Percentiles rank a stretch among this genome's conserved stretches.
These are phyloP conservation scores for Pisolithus marmoratus DNA, from an alignment of 768 basidiomycete genomes.

Conservation along the genomic window DNA sequence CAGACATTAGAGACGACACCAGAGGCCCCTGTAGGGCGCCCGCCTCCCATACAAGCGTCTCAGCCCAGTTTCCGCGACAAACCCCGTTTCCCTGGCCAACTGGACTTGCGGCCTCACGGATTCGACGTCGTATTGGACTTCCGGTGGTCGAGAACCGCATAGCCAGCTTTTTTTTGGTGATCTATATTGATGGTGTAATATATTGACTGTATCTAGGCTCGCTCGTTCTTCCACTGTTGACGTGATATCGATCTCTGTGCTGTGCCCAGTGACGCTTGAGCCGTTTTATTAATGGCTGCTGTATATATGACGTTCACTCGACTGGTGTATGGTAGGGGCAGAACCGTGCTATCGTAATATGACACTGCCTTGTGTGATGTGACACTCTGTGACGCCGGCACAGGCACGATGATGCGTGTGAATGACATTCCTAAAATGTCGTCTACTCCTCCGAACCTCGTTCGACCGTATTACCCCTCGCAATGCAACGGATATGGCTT, in stretches of 20 bases:
- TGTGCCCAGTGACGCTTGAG: no score
- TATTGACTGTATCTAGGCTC: slow-evolving; percentile 9
- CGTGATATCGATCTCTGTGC: no score
- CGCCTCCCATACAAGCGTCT: slow-evolving; percentile 10
- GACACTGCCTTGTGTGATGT: no score
- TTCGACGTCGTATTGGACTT: slow-evolving; percentile 71
- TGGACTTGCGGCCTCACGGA: slow-evolving; percentile 70
- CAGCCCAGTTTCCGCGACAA: slow-evolving; percentile 1
- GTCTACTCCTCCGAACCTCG: no score
- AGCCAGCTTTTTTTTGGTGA: slow-evolving; percentile 2
- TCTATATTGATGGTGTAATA: slow-evolving; percentile 9
- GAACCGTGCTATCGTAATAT: no score
- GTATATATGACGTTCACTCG: no score
- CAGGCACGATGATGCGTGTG: no score
- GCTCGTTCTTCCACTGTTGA: slow-evolving; percentile 5
- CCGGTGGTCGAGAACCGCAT: slow-evolving; percentile 46
- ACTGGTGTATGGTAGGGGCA: no score
- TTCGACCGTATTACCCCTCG: not conserved
- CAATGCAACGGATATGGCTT: slow-evolving; percentile 16
- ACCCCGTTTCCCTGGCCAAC: slow-evolving; percentile 41
- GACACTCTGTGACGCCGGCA: no score
- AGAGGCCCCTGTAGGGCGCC: slow-evolving; percentile 3
- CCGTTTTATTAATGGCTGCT: no score
- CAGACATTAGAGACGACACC: not conserved
- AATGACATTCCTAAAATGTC: no score